Evolutionary conservation across 1,284 basidiomycete species (phyloP), one percentile per base, ranked within the genome.

Genomic region (Sporisorium reilianum): DNA sequence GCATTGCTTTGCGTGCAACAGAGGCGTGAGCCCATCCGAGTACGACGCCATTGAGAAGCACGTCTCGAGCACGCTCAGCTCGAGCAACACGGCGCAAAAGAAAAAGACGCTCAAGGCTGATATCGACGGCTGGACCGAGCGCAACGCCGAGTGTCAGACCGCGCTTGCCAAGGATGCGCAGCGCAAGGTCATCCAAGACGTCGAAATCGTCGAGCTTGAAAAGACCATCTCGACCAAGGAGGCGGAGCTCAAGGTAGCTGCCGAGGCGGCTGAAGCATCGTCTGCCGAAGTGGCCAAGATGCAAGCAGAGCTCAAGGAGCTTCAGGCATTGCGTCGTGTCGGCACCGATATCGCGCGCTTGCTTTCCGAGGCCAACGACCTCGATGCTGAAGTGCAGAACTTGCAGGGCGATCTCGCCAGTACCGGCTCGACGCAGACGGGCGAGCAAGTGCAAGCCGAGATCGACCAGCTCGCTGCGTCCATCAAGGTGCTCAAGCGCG

Each of bases 1-100:
- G 75, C 86, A 88, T 3, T 98, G 95, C 79, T 87, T 89, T 22
- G 90, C 90, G 5, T 97, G 95, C 83, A 89, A 90, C 72, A 89
- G 95, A 6, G 87, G 87, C 28, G 87, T 97, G 80, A 86, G 89
- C 20, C 87, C 89, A 32, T 84, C 87, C 10, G 93, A 95, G 65
- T 70, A 84, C 52, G 73, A 64, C 5, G 78, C 69, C 1, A 83
- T 86, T 58, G 82, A 85, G 42, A 73, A 73, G 36, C 83, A 84
- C 53, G 84, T 86, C 52, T 55, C 69, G 23, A 55, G 38, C 30
- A 65, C 61, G 14, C 56, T 73, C 26, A 65, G 74, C 45, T 74
- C 84, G 44, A 77, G 76, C 44, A 84, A 86, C 51, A 78, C 87
- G 26, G 80, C 88, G 63, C 85, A 84, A 2, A 89, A 91, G 61